Conservation (phyloP, 164 flowering plant species). For the Berberis vulgaris region DNA sequence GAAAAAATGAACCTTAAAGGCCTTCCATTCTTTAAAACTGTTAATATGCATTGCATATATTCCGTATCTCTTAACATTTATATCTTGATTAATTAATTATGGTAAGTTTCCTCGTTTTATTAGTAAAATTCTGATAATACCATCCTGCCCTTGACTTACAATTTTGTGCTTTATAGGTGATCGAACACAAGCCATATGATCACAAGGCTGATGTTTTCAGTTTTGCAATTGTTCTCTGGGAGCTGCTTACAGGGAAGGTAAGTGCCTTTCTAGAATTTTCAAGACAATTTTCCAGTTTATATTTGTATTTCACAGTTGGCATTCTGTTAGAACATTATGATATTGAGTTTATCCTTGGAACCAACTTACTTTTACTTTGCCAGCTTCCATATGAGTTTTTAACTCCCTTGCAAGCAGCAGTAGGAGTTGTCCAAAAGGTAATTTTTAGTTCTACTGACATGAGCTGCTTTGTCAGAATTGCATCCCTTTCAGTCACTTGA, state of each 20-base stretch:
- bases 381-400: slow-evolving; percentile 81
- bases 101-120: too few species aligned
- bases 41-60: too few species aligned
- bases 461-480: not conserved
- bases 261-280: not conserved
- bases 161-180: slow-evolving; percentile 48
- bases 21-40: too few species aligned
- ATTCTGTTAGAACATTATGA: not conserved
- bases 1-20: too few species aligned
- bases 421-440: slow-evolving; percentile 98
- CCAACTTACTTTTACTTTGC: not conserved
- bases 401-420: slow-evolving; percentile 92
- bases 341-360: not conserved
- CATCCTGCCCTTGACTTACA: not conserved
- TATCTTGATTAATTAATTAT: too few species aligned
- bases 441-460: not conserved
- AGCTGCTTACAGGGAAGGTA: slow-evolving; percentile 40
- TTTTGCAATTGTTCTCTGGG: slow-evolving; percentile 38
- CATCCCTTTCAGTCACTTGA: not conserved
- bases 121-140: not conserved
- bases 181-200: slow-evolving; percentile 48
- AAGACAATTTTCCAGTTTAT: not conserved
- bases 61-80: too few species aligned
- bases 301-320: not conserved
- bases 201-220: slow-evolving; percentile 41